A percentile compares a stretch with the other conserved stretches of the same genome.
These are phyloP conservation scores for Trypanosomatidae sp. DNA, from an alignment of 208 protist genomes.

Conservation along the genomic window DNA sequence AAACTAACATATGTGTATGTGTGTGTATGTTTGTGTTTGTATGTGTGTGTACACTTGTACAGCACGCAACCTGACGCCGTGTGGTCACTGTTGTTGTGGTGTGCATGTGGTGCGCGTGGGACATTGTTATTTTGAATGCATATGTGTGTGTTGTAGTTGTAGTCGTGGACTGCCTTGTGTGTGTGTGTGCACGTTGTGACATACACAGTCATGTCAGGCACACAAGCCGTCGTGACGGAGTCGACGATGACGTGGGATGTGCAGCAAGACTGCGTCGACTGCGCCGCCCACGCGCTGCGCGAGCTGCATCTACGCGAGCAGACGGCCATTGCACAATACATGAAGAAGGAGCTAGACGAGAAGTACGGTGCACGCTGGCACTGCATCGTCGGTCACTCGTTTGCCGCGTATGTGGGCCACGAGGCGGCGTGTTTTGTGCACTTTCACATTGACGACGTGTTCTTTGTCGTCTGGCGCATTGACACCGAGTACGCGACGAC, in stretches of 20 bases:
- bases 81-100: too few species aligned
- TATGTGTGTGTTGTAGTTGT: too few species aligned
- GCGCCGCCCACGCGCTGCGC: constrained; percentile 50
- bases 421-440: constrained; percentile 98
- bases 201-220: constrained; percentile 51
- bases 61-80: too few species aligned
- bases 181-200: too few species aligned
- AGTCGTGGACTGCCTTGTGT: too few species aligned
- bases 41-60: too few species aligned
- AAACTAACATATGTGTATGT: too few species aligned
- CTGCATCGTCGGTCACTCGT: constrained; percentile 99
- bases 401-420: constrained; percentile 99
- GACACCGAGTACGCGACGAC: too few species aligned
- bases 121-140: too few species aligned
- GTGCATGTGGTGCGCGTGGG: too few species aligned
- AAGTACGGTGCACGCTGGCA: constrained; percentile 99
- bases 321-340: constrained; percentile 98
- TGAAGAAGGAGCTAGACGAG: constrained; percentile 98
- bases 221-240: constrained; percentile 47
- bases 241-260: constrained; percentile 69
- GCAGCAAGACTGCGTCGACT: constrained; percentile 83
- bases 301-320: constrained; percentile 72
- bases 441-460: constrained; percentile 97
- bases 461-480: constrained; percentile 95
- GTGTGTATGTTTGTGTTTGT: too few species aligned